These are phyloP conservation scores for Clavispora asparagi DNA, from an alignment of 805 yeast species.

Conservation along the genomic window DNA sequence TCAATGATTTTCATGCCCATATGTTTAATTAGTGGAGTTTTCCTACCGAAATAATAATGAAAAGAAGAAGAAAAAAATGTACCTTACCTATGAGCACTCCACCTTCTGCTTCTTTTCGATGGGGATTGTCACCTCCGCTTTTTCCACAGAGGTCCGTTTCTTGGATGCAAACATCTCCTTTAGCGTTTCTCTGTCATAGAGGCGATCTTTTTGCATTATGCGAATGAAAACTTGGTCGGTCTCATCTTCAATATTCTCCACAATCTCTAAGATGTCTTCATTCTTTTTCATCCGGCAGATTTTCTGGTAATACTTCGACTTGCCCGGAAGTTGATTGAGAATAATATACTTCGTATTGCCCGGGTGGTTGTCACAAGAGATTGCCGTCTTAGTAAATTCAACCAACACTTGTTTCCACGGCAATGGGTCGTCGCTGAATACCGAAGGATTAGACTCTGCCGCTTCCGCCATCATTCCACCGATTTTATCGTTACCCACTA, in stretches of 20 bases:
- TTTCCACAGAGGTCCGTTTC: not conserved
- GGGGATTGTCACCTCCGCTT: not conserved
- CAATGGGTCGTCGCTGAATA: conserved; percentile 46
- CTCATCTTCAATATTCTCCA: conserved; percentile 29
- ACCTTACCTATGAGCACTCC: conserved; percentile 1
- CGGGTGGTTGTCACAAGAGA: conserved; percentile 52
- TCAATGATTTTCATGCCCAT: not conserved
- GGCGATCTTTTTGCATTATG: conserved; percentile 27
- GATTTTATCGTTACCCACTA: conserved; percentile 49
- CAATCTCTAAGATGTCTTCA: conserved; percentile 41
- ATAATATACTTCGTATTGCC: conserved; percentile 76
- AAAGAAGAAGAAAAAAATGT: too few relatives aligned
- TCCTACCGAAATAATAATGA: not conserved
- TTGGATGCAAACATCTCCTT: not conserved
- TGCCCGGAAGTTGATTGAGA: conserved; percentile 75
- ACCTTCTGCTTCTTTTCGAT: conserved; percentile 5
- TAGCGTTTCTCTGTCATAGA: conserved; percentile 15
- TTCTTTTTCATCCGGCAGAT: conserved; percentile 53
- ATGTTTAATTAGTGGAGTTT: not conserved
- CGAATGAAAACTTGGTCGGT: conserved; percentile 31
- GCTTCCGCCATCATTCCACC: conserved; percentile 94
- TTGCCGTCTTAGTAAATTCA: conserved; percentile 54
- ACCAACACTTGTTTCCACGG: conserved; percentile 52
- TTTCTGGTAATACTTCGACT: conserved; percentile 51
- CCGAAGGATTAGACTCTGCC: conserved; percentile 84